Percentiles rank a stretch among this genome's conserved stretches.
Evolutionary conservation across 2,329 filamentous ascomycete species (phyloP).

Genomic region (Cercospora zeae-maydis): DNA sequence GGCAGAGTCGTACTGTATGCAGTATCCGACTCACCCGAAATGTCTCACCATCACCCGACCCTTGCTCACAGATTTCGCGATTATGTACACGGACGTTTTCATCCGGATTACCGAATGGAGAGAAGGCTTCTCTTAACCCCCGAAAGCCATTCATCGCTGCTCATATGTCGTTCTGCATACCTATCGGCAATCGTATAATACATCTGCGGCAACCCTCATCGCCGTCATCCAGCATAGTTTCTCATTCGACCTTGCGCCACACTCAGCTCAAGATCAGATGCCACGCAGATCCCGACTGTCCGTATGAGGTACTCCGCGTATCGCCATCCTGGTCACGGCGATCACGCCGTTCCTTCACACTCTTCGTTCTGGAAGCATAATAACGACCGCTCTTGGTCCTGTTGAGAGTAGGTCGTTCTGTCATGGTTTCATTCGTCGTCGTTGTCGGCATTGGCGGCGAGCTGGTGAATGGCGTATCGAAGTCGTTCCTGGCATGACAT

Average conservation of each 20-base stretch:
- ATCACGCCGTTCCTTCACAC: constrained; percentile 8
- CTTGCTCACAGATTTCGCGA: neutral
- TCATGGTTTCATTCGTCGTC: neutral
- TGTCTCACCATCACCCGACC: neutral
- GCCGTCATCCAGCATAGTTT: constrained; percentile 1
- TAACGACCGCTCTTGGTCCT: constrained; percentile 11
- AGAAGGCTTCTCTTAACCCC: neutral
- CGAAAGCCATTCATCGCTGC: neutral
- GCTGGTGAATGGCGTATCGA: neutral
- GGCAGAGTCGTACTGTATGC: neutral
- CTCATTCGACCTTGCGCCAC: neutral
- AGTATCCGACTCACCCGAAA: neutral
- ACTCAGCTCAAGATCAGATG: constrained; percentile 8
- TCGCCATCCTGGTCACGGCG: constrained; percentile 1
- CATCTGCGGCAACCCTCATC: neutral
- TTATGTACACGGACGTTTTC: too few species aligned
- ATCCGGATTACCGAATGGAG: neutral
- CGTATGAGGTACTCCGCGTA: constrained; percentile 5
- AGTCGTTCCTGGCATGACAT: neutral
- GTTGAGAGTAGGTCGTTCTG: constrained; percentile 2
- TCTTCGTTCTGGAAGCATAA: constrained; percentile 9
- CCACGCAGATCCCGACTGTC: constrained; percentile 8
- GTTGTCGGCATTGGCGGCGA: neutral
- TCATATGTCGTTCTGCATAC: neutral
- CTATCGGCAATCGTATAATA: constrained; percentile 1